These are phyloP conservation scores for Suillus clintonianus DNA, from an alignment of 768 basidiomycete species.

Conservation along the genomic window DNA sequence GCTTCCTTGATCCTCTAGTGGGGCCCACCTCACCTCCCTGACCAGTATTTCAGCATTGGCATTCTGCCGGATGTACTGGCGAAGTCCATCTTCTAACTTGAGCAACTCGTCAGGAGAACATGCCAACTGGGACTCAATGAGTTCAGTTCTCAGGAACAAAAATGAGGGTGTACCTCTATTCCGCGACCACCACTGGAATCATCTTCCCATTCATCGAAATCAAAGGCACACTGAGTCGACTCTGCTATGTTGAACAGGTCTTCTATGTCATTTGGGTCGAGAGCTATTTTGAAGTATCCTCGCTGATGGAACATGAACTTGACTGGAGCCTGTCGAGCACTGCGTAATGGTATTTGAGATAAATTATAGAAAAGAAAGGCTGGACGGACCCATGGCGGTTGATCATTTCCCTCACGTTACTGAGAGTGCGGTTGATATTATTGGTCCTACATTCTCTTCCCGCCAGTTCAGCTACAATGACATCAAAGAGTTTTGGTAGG, in stretches of 20 bases:
- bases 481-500: neutral
- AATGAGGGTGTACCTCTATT: slow-evolving; percentile 31
- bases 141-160: slow-evolving; percentile 3
- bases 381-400: slow-evolving; percentile 45
- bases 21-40: slow-evolving; percentile 58
- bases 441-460: slow-evolving; percentile 63
- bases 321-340: slow-evolving; percentile 63
- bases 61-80: slow-evolving; percentile 22
- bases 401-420: slow-evolving; percentile 55
- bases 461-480: slow-evolving; percentile 8
- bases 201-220: slow-evolving; percentile 42
- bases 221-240: slow-evolving; percentile 37
- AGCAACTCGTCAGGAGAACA: slow-evolving; percentile 44
- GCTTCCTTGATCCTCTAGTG: slow-evolving; percentile 42
- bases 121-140: slow-evolving; percentile 37
- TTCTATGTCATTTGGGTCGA: slow-evolving; percentile 35
- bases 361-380: neutral
- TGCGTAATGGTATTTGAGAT: slow-evolving; percentile 23
- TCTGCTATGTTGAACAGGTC: slow-evolving; percentile 36
- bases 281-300: slow-evolving; percentile 51
- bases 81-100: slow-evolving; percentile 38
- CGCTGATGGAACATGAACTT: slow-evolving; percentile 63
- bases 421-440: slow-evolving; percentile 63
- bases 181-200: slow-evolving; percentile 33
- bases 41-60: slow-evolving; percentile 41